phyloP scores from a whole-genome alignment of 306 rosid genomes.

The Quercus dentata region DNA sequence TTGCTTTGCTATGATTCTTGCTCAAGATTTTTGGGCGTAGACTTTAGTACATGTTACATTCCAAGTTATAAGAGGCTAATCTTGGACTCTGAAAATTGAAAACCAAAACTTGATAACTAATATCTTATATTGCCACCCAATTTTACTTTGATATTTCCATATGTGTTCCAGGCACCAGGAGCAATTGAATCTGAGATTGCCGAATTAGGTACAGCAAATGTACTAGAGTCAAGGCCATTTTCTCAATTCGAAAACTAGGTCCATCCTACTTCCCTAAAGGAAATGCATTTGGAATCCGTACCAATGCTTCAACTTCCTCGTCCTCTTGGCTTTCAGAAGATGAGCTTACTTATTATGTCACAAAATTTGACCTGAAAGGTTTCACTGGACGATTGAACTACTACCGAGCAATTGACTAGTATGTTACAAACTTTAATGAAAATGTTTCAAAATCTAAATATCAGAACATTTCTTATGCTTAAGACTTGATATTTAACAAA shows the following conservation, averaged over 20 bases:
- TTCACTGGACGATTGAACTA: constrained; percentile 43
- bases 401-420: constrained; percentile 28
- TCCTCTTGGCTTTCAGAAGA: constrained; percentile 49
- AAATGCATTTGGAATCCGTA: constrained; percentile 15
- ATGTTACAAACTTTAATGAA: not conserved
- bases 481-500: too few species aligned
- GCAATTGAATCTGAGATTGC: constrained; percentile 28
- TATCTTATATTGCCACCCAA: too few species aligned
- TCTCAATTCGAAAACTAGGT: constrained; percentile 19
- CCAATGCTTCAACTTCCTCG: not conserved
- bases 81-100: too few species aligned
- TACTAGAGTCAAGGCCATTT: constrained; percentile 14
- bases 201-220: constrained; percentile 6
- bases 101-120: too few species aligned
- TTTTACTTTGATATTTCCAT: not conserved
- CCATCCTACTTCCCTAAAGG: constrained; percentile 35
- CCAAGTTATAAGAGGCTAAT: too few species aligned
- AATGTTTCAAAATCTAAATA: not conserved
- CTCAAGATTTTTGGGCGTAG: too few species aligned
- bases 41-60: too few species aligned
- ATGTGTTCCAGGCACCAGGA: constrained; percentile 4
- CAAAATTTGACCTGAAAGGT: constrained; percentile 35
- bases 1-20: too few species aligned
- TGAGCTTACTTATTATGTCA: constrained; percentile 37
- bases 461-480: not conserved